phyloP scores from a whole-genome alignment of 306 rosid species.

The Amphicarpaea edgeworthii region DNA sequence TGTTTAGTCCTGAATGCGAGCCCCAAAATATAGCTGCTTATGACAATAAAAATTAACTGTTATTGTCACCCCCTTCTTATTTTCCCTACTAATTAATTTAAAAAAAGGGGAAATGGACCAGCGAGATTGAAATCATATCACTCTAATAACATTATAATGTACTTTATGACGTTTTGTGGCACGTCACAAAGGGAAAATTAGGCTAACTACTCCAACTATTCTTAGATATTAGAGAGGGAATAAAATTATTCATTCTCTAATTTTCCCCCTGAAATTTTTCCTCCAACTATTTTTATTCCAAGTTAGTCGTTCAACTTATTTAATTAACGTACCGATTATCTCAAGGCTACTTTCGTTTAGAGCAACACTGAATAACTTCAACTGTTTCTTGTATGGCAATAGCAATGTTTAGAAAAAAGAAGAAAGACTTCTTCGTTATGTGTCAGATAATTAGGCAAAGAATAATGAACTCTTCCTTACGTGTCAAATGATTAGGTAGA shows the following conservation, averaged over 20 bases:
- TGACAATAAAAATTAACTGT: slow-evolving; percentile 65
- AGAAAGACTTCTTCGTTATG: not conserved
- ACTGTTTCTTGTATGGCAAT: not conserved
- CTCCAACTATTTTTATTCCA: too few species aligned
- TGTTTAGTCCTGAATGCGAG: slow-evolving; percentile 94
- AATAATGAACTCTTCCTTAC: not conserved
- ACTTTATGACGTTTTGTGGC: slow-evolving; percentile 13
- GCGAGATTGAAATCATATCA: slow-evolving; percentile 17
- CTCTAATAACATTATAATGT: slow-evolving; percentile 1
- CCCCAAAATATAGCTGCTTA: slow-evolving; percentile 96
- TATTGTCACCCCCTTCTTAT: not conserved
- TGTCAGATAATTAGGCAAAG: not conserved
- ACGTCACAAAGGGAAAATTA: slow-evolving; percentile 5
- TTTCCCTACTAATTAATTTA: not conserved
- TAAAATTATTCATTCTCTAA: too few species aligned
- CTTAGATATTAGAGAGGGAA: too few species aligned
- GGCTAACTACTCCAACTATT: not conserved
- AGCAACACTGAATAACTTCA: not conserved
- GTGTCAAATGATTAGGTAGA: not conserved
- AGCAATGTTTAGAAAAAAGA: too few species aligned
- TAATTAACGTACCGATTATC: not conserved
- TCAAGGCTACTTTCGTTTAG: not conserved
- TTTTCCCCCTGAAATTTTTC: too few species aligned
- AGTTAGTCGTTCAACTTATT: not conserved
- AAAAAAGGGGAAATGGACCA: not conserved